phyloP scores from a whole-genome alignment of 768 basidiomycete species.

The Neoboletus magnificus region DNA sequence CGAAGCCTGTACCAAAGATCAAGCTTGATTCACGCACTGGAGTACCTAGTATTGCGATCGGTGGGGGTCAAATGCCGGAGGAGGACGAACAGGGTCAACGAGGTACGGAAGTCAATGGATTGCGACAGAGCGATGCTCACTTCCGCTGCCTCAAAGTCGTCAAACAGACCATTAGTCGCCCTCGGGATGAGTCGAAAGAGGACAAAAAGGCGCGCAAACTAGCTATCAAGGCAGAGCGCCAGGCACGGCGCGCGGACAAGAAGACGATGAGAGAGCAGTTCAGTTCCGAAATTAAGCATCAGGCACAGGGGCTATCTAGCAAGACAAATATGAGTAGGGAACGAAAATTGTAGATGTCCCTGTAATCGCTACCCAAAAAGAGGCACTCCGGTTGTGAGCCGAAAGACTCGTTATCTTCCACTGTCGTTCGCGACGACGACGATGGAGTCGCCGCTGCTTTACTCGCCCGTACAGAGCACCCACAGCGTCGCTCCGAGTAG shows the following conservation, averaged over 20 bases:
- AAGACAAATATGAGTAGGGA: constrained; percentile 34
- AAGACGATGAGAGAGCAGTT: constrained; percentile 65
- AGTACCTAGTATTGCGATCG: constrained; percentile 51
- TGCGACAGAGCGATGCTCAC: not conserved
- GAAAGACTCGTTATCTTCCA: constrained; percentile 7
- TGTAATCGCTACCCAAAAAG: constrained; percentile 6
- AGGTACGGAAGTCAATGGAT: constrained; percentile 21
- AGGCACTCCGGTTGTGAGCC: constrained; percentile 6
- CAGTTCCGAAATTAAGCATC: constrained; percentile 56
- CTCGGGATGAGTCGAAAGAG: constrained; percentile 73
- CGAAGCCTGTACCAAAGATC: constrained; percentile 58
- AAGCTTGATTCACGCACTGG: constrained; percentile 73
- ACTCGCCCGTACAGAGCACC: constrained; percentile 27
- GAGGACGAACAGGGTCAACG: constrained; percentile 22
- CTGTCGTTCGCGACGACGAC: not conserved
- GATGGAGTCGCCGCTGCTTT: constrained; percentile 36
- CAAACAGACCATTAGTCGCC: constrained; percentile 57
- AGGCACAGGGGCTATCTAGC: constrained; percentile 47
- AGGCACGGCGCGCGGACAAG: constrained; percentile 63
- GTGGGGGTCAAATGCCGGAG: constrained; percentile 23
- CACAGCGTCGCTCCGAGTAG: constrained; percentile 47
- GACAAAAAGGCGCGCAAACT: constrained; percentile 72
- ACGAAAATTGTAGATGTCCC: constrained; percentile 18
- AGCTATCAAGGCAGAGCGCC: constrained; percentile 63
- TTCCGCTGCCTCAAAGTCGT: not conserved